Evolutionary conservation across 2,329 filamentous ascomycete genomes (phyloP), one percentile per base, ranked within the genome.

Genomic region (Trichoderma koningiopsis): DNA sequence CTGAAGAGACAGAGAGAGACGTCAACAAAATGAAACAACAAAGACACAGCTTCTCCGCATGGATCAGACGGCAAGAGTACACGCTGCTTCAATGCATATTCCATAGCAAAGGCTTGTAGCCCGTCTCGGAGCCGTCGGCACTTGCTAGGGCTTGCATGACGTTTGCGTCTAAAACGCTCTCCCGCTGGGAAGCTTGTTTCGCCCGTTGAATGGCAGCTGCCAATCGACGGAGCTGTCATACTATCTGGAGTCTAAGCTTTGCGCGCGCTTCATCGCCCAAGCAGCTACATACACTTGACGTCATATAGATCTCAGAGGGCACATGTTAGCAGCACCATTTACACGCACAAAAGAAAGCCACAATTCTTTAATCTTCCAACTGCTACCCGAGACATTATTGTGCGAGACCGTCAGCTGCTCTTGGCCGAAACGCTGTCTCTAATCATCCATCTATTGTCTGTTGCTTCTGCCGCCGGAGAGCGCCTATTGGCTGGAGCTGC

Each of bases 111-210:
- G 47, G 22, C n/a, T 19, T 55, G 52, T 31, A 31, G 16, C 49
- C 29, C 31, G 27, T 24, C 37, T 8, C 55, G 56, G 64, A 67
- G 55, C 8, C 11, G 37, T 67, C 64, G 64, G 64, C 55, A 59
- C 64, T 37, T 29, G 64, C 31, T 16, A 52, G 31, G 64, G 55
- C 53, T 52, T 58, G 64, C 64, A 67, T 67, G 64, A 67, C 64
- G 55, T 67, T 47, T 65, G 52, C 35, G 31, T 64, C 62, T 35
- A 56, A 65, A 22, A 2, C 14, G 14, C 37, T 49, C 47, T 24
- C n/a, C 47, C 64, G 31, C n/a, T 22, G 13, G 16, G 52, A 67
- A 59, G 64, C 64, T 67, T 67, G 64, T 67, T 67, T 63, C n/a
- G 52, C 62, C 29, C n/a, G 62, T 22, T 22, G 27, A 43, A 49